These are phyloP conservation scores for Vanilla planifolia DNA, from an alignment of 106 monocot genomes.

Conservation along the genomic window DNA sequence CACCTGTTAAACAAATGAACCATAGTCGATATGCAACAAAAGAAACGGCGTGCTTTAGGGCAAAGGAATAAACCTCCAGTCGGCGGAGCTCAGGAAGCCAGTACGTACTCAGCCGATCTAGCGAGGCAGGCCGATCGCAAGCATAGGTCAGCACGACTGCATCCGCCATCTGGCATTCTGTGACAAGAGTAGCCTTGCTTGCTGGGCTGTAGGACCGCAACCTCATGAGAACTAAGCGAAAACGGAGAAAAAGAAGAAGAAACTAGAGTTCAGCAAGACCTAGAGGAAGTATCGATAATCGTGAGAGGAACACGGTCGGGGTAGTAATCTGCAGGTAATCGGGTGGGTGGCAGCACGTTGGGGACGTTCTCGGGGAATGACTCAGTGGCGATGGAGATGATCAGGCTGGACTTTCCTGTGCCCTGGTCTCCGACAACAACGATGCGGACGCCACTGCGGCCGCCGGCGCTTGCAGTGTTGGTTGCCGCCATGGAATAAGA, in stretches of 20 bases:
- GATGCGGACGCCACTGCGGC: slow-evolving; percentile 67
- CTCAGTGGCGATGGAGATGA: slow-evolving; percentile 78
- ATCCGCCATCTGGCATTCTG: slow-evolving; percentile 68
- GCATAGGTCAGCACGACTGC: slow-evolving; percentile 85
- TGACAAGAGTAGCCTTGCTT: slow-evolving; percentile 45
- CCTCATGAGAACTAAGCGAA: slow-evolving; percentile 5
- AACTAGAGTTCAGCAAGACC: slow-evolving; percentile 8
- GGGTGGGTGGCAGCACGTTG: slow-evolving; percentile 61
- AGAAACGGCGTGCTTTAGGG: background rate
- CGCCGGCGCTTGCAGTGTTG: slow-evolving; percentile 14
- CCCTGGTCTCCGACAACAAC: slow-evolving; percentile 69
- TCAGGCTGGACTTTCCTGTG: slow-evolving; percentile 89
- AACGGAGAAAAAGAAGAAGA: background rate
- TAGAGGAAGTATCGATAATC: slow-evolving; percentile 86
- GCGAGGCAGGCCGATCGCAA: slow-evolving; percentile 75
- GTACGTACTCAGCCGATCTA: slow-evolving; percentile 81
- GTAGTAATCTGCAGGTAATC: slow-evolving; percentile 81
- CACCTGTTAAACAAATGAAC: background rate
- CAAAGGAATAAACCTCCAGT: slow-evolving; percentile 33
- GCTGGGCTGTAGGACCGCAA: slow-evolving; percentile 40
- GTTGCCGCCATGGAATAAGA: too few relatives aligned
- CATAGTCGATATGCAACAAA: too few relatives aligned
- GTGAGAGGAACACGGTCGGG: slow-evolving; percentile 92
- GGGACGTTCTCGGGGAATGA: slow-evolving; percentile 75
- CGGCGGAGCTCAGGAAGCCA: slow-evolving; percentile 94